A percentile compares a stretch with the other conserved stretches of the same genome.
These are phyloP conservation scores for Trichoderma guizhouense DNA, from an alignment of 2,329 filamentous ascomycete species.

Conservation along the genomic window DNA sequence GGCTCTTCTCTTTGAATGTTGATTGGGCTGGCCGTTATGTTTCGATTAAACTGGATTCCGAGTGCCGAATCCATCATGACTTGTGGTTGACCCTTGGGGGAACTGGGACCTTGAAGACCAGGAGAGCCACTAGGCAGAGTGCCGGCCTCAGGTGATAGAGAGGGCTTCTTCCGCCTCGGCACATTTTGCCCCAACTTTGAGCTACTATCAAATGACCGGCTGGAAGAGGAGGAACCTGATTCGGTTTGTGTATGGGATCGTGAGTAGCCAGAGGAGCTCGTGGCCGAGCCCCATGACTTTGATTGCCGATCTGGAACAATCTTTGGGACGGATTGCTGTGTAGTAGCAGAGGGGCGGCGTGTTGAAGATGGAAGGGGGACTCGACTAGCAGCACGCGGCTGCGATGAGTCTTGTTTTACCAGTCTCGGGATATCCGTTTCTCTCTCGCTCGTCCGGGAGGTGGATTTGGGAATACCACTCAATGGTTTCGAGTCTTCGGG, in stretches of 20 bases:
- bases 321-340: conserved; percentile 22
- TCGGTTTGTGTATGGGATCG: conserved; percentile 31
- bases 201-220: conserved; percentile 33
- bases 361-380: conserved; percentile 24
- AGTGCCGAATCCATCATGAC: conserved; percentile 35
- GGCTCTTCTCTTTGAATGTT: conserved; percentile 42
- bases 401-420: conserved; percentile 20
- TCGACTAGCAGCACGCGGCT: conserved; percentile 23
- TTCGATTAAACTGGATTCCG: conserved; percentile 40
- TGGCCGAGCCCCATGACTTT: conserved; percentile 41
- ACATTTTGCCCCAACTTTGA: conserved; percentile 40
- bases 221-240: conserved; percentile 35
- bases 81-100: conserved; percentile 40
- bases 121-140: conserved; percentile 34
- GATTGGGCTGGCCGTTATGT: conserved; percentile 42
- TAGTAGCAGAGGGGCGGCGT: conserved; percentile 26
- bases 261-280: conserved; percentile 32
- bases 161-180: conserved; percentile 50
- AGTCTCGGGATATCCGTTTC: conserved; percentile 22
- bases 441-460: conserved; percentile 24
- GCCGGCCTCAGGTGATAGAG: conserved; percentile 39
- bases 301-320: conserved; percentile 38
- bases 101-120: conserved; percentile 42
- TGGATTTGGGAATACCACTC: conserved; percentile 25
- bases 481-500: conserved; percentile 24